Percentiles rank a stretch among this genome's conserved stretches.
phyloP scores from a whole-genome alignment of 148 eudicot species.

The Spergularia marina region DNA sequence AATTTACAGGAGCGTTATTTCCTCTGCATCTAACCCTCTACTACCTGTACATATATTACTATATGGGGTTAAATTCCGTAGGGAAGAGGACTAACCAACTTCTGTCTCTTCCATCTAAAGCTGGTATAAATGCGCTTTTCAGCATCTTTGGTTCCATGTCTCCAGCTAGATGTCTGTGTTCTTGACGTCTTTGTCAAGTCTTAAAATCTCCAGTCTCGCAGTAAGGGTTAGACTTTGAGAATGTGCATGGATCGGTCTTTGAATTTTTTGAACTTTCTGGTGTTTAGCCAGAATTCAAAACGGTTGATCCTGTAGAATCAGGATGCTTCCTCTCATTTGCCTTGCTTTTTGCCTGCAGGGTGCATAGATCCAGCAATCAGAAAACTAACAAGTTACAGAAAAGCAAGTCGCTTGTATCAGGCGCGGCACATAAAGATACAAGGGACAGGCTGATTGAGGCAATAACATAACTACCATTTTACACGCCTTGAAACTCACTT shows the following conservation, averaged over 20 bases:
- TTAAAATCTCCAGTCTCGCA: not conserved
- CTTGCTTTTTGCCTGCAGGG: slow-evolving; percentile 33
- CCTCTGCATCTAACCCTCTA: slow-evolving; percentile 1
- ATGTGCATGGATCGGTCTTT: not conserved
- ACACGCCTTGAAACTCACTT: no score
- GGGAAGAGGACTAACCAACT: slow-evolving; percentile 11
- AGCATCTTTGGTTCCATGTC: not conserved
- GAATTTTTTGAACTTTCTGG: not conserved
- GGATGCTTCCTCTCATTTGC: slow-evolving; percentile 19
- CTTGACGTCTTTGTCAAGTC: not conserved
- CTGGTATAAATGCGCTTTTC: not conserved
- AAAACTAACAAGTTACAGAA: not conserved
- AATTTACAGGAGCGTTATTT: slow-evolving; percentile 22
- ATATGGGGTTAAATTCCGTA: not conserved
- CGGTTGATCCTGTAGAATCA: not conserved
- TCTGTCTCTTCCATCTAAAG: slow-evolving; percentile 1
- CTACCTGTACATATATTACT: slow-evolving; percentile 9
- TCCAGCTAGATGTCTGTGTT: not conserved
- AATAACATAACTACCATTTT: no score
- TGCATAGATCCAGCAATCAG: slow-evolving; percentile 7
- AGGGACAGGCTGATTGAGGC: no score
- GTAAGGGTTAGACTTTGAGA: not conserved
- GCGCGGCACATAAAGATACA: no score
- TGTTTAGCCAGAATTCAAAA: not conserved
- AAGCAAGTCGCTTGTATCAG: no score